Evolutionary conservation across 257 asterid species (phyloP), one percentile per base, ranked within the genome.

Genomic region (Nyctanthes arbortristis): DNA sequence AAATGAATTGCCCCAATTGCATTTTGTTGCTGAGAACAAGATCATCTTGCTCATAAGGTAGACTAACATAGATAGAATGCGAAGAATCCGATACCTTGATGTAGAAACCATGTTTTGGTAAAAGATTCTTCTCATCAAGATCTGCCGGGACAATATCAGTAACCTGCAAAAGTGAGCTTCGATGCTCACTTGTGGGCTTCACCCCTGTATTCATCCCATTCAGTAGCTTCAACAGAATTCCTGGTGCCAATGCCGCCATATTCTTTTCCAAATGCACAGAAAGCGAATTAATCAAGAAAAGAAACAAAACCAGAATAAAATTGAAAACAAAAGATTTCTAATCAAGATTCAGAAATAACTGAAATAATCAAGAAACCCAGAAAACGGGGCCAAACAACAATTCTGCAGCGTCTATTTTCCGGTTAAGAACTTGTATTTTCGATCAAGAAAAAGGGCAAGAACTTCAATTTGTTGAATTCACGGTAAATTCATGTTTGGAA

Each of bases 111-210:
- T 88, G 96, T 34, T 88, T 90, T 0, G 97, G 97, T 61, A 90
- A 69, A 4, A 93, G 88, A 59, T 80, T 83, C 25, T 93, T 93
- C 78, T 93, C 96, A 27, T 93, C 98, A 18, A 93, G 95, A 77
- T 90, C 97, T 4, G 95, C 98, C 0, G 96, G 98, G 14, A 93
- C 96, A 22, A 90, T 93, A 72, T 88, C 97, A 10, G 95, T 93
- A 10, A 93, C 96, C 77, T 93, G 98, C 56, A 93, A 40, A 3
- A 93, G 83, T 1, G 97, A 87, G 75, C 96, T 93, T 45, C 97
- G 68, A 72, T 93, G 87, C 79, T 90, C 98, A 65, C 91, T 78
- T 14, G 97, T 88, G n/a, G 97, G 83, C 68, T 92, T 92, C 33
- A 77, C 77, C 35, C 97, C 97, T 1, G 93, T 82, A 54, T 79